Percentiles rank a stretch among this genome's conserved stretches.
phyloP scores from a whole-genome alignment of 2,329 filamentous ascomycete genomes.

The Fusarium compactum region DNA sequence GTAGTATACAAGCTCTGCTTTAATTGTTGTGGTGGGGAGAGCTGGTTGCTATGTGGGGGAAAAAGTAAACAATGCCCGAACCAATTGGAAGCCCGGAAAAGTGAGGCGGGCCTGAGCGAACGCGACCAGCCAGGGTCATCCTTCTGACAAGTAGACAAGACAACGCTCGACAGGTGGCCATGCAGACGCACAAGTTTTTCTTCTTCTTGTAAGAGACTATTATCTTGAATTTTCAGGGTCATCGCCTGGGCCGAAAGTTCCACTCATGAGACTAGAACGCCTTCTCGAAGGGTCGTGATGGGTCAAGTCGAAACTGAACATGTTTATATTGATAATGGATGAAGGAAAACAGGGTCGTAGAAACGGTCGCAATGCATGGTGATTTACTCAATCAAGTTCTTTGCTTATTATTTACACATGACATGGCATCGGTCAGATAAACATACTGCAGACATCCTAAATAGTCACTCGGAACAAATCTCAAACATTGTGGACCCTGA shows the following conservation, averaged over 20 bases:
- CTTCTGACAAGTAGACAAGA: constrained; percentile 42
- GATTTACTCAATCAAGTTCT: not conserved
- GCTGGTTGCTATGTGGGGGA: constrained; percentile 54
- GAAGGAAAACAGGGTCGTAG: not conserved
- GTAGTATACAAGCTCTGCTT: constrained; percentile 35
- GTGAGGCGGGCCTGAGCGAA: constrained; percentile 28
- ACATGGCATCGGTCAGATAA: not conserved
- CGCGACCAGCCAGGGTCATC: constrained; percentile 29
- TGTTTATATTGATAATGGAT: constrained; percentile 10
- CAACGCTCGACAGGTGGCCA: constrained; percentile 44
- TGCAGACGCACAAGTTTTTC: constrained; percentile 33
- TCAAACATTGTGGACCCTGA: constrained; percentile 12
- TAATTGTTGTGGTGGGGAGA: constrained; percentile 45
- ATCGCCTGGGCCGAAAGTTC: constrained; percentile 38
- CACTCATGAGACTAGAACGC: constrained; percentile 28
- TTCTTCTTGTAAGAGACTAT: constrained; percentile 11
- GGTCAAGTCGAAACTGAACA: constrained; percentile 16
- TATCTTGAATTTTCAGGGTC: constrained; percentile 17
- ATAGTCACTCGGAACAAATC: constrained; percentile 1
- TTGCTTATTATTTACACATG: constrained; percentile 7
- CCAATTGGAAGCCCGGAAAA: constrained; percentile 45
- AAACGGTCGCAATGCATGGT: not conserved
- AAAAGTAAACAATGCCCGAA: constrained; percentile 54
- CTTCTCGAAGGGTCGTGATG: constrained; percentile 13
- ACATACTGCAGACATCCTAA: not conserved